Conservation (phyloP, 2,329 filamentous ascomycete genomes). For the Sclerotinia nivalis region DNA sequence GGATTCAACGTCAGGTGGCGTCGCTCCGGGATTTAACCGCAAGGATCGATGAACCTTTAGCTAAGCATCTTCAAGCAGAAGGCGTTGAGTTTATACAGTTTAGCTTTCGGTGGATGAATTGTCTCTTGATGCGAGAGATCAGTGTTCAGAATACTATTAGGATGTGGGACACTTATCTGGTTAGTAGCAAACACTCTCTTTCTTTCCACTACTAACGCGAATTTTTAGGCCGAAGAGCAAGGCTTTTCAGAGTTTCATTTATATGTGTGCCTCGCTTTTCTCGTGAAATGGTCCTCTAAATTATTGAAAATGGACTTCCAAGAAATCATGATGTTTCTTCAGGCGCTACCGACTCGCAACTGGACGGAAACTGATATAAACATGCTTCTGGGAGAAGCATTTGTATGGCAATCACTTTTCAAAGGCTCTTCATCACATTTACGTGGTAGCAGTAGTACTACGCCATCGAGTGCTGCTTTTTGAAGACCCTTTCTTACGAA, state of each 20-base stretch:
- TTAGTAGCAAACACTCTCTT: slow-evolving; percentile 48
- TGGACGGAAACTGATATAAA: slow-evolving; percentile 99
- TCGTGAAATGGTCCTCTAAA: slow-evolving; percentile 97
- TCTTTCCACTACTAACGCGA: slow-evolving; percentile 10
- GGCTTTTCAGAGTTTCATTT: slow-evolving; percentile 98
- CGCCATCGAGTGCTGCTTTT: slow-evolving; percentile 31
- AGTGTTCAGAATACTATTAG: slow-evolving; percentile 94
- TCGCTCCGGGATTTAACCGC: slow-evolving; percentile 87
- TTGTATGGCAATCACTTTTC: slow-evolving; percentile 98
- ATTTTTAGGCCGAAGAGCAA: slow-evolving; percentile 83
- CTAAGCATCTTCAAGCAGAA: slow-evolving; percentile 86
- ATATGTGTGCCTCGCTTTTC: slow-evolving; percentile 95
- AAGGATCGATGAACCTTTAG: slow-evolving; percentile 79
- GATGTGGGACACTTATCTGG: slow-evolving; percentile 99
- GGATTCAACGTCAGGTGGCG: slow-evolving; percentile 90
- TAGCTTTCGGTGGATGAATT: slow-evolving; percentile 99
- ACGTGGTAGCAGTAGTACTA: slow-evolving; percentile 49
- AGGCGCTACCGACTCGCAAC: slow-evolving; percentile 84
- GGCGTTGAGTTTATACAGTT: slow-evolving; percentile 99
- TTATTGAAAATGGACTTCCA: slow-evolving; percentile 97
- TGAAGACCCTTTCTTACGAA: neutral
- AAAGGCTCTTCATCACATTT: slow-evolving; percentile 92
- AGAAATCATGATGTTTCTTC: slow-evolving; percentile 99
- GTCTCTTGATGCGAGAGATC: slow-evolving; percentile 94
- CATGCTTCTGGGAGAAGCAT: slow-evolving; percentile 90